Percentiles rank a stretch among this genome's conserved stretches.
phyloP scores from a whole-genome alignment of 768 basidiomycete species.

The Suillus bovinus region DNA sequence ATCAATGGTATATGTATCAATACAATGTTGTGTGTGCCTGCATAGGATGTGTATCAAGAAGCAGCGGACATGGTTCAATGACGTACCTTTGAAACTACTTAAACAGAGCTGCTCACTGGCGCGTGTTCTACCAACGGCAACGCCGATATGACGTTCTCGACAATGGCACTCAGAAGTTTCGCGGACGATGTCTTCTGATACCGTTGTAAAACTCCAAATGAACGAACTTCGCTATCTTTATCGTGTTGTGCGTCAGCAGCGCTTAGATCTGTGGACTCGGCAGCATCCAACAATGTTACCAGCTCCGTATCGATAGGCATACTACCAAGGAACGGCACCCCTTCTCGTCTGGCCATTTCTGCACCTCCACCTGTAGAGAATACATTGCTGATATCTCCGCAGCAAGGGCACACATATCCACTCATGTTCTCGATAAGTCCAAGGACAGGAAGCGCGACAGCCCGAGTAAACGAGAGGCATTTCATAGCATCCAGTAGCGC shows the following conservation, averaged over 20 bases:
- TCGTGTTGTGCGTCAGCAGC: slow-evolving; percentile 20
- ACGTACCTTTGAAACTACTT: background rate
- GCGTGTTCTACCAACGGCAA: slow-evolving; percentile 21
- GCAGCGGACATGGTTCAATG: background rate
- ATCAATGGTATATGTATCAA: background rate
- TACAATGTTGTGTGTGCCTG: slow-evolving; percentile 2
- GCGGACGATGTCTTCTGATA: slow-evolving; percentile 73
- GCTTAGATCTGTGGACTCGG: slow-evolving; percentile 31
- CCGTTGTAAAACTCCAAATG: slow-evolving; percentile 55
- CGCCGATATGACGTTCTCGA: slow-evolving; percentile 40
- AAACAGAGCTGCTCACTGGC: background rate
- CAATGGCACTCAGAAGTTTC: slow-evolving; percentile 64
- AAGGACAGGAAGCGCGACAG: slow-evolving; percentile 82
- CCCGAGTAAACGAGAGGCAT: slow-evolving; percentile 92
- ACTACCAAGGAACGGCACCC: slow-evolving; percentile 77
- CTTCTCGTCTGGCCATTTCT: slow-evolving; percentile 79
- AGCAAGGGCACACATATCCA: slow-evolving; percentile 97
- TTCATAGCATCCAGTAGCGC: slow-evolving; percentile 95
- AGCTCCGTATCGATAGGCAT: slow-evolving; percentile 94
- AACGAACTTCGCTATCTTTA: slow-evolving; percentile 25
- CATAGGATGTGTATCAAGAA: slow-evolving; percentile 2
- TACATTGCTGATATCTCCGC: slow-evolving; percentile 91
- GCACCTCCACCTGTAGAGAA: slow-evolving; percentile 94
- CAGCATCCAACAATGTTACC: slow-evolving; percentile 80
- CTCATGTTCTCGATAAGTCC: slow-evolving; percentile 99